Evolutionary conservation across 441 rosid genomes (phyloP).

Genomic region (Gossypium trilobum): DNA sequence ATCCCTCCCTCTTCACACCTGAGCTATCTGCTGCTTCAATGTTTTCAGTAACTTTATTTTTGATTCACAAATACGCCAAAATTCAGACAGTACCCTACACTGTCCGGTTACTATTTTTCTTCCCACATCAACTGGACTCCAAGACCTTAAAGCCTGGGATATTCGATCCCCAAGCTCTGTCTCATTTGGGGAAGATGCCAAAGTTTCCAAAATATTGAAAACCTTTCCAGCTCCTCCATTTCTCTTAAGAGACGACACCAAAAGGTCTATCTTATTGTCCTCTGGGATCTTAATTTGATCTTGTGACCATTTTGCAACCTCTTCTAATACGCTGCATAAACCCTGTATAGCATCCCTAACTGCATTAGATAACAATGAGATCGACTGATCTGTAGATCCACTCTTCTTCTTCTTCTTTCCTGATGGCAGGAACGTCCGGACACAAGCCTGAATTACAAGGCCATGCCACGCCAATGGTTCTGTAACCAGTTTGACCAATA

Average conservation of each 20-base stretch:
- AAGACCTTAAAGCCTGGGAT: conserved; percentile 46
- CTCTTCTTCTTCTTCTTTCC: conserved; percentile 93
- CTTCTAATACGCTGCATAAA: conserved; percentile 36
- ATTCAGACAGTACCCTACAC: conserved; percentile 32
- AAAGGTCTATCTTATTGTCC: conserved; percentile 43
- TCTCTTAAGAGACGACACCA: conserved; percentile 36
- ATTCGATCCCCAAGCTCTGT: conserved; percentile 50
- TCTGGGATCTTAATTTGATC: conserved; percentile 41
- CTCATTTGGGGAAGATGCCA: conserved; percentile 34
- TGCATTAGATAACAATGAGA: conserved; percentile 31
- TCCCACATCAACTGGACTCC: conserved; percentile 54
- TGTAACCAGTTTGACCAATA: conserved; percentile 56
- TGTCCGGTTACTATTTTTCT: conserved; percentile 49
- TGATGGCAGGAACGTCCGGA: conserved; percentile 64
- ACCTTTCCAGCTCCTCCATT: conserved; percentile 64
- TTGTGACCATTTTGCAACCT: conserved; percentile 42
- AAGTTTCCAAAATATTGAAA: conserved; percentile 41
- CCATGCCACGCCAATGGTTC: conserved; percentile 91
- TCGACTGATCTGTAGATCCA: conserved; percentile 39
- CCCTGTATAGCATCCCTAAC: conserved; percentile 46
- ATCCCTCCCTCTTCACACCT: conserved; percentile 25
- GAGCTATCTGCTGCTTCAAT: conserved; percentile 56
- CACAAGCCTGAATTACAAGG: conserved; percentile 62
- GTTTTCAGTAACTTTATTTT: conserved; percentile 45
- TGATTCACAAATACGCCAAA: conserved; percentile 54